These are phyloP conservation scores for Calonectria henricotiae DNA, from an alignment of 2,329 filamentous ascomycete genomes.

Conservation along the genomic window DNA sequence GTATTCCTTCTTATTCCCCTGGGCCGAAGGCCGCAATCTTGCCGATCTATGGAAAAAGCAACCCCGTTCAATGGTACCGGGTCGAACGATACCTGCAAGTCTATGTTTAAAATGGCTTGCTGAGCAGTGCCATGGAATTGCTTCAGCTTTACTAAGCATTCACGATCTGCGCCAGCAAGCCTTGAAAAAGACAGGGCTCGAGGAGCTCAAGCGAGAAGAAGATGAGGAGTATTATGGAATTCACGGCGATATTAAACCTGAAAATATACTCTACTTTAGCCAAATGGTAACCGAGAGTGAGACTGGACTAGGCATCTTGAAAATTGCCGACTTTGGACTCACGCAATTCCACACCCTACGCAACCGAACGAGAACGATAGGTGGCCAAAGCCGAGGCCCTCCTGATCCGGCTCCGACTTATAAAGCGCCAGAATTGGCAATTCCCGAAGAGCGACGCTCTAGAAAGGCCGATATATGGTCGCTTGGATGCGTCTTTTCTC, in stretches of 20 bases:
- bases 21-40: conserved; percentile 34
- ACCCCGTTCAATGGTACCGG: conserved; percentile 7
- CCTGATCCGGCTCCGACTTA: conserved; percentile 14
- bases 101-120: conserved; percentile 25
- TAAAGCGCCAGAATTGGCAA: conserved; percentile 25
- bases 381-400: not conserved
- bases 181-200: not conserved
- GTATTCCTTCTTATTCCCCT: conserved; percentile 41
- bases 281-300: not conserved
- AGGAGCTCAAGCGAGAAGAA: conserved; percentile 8
- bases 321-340: conserved; percentile 38
- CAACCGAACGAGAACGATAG: conserved; percentile 4
- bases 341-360: conserved; percentile 8
- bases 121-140: conserved; percentile 16
- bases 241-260: conserved; percentile 43
- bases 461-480: conserved; percentile 38
- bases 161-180: not conserved
- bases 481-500: conserved; percentile 38
- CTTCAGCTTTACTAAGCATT: conserved; percentile 1
- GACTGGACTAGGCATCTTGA: conserved; percentile 18
- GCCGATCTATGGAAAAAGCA: conserved; percentile 6
- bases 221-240: conserved; percentile 29
- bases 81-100: not conserved
- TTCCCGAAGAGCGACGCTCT: not conserved
- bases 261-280: conserved; percentile 42